Percentiles rank a stretch among this genome's conserved stretches.
Conservation (phyloP, 345 rosid species). For the Garcia nutans region DNA sequence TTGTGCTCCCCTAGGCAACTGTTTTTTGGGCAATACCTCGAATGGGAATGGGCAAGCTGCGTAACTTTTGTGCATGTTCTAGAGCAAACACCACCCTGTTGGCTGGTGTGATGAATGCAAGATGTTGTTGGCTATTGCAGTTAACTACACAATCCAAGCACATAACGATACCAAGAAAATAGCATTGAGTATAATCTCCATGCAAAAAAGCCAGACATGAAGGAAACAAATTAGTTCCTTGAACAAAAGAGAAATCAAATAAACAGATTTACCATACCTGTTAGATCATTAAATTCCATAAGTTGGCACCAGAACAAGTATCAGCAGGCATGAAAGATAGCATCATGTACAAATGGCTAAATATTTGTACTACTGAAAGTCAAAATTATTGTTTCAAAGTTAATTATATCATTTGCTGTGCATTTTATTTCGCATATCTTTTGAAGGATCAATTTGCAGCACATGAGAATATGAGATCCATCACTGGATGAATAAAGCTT, state of each 20-base stretch:
- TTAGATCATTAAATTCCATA: slow-evolving; percentile 29
- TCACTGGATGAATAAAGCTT: slow-evolving; percentile 32
- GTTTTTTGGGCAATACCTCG: too few relatives aligned
- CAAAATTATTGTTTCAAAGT: slow-evolving; percentile 45
- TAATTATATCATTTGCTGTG: slow-evolving; percentile 44
- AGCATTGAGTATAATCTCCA: slow-evolving; percentile 18
- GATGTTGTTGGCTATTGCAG: slow-evolving; percentile 29
- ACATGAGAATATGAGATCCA: slow-evolving; percentile 38
- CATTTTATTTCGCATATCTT: slow-evolving; percentile 78
- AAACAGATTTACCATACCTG: slow-evolving; percentile 28
- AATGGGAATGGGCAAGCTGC: too few relatives aligned
- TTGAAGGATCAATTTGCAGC: slow-evolving; percentile 39
- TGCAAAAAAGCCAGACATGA: not conserved
- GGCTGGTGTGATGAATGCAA: not conserved
- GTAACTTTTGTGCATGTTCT: too few relatives aligned
- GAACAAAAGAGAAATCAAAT: slow-evolving; percentile 9
- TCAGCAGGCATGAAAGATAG: slow-evolving; percentile 27
- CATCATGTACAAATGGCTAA: slow-evolving; percentile 33
- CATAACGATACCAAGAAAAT: slow-evolving; percentile 15
- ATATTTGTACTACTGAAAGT: slow-evolving; percentile 35
- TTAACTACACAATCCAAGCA: slow-evolving; percentile 32
- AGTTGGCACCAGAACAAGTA: slow-evolving; percentile 13
- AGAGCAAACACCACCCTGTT: too few relatives aligned
- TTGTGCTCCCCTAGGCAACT: too few relatives aligned
- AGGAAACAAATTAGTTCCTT: slow-evolving; percentile 14